These are phyloP conservation scores for Dryas integrifolia DNA, from an alignment of 331 rosid species.

Conservation along the genomic window DNA sequence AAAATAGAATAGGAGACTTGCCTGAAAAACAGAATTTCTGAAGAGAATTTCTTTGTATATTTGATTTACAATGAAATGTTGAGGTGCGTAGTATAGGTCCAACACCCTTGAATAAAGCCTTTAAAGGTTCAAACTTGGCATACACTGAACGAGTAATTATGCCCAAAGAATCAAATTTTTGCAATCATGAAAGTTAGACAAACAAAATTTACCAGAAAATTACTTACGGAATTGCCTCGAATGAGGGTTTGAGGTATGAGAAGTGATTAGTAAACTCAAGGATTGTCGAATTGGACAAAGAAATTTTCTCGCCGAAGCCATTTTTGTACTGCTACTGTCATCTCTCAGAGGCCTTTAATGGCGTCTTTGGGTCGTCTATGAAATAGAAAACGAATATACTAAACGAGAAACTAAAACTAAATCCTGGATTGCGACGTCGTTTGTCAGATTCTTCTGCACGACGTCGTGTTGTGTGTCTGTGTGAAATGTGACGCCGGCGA, in stretches of 20 bases:
- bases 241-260: slow-evolving; percentile 21
- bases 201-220: background rate
- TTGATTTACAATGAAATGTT: slow-evolving; percentile 18
- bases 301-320: slow-evolving; percentile 24
- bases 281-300: slow-evolving; percentile 32
- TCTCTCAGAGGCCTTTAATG: background rate
- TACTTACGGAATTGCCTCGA: slow-evolving; percentile 30
- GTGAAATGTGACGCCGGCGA: too few species aligned
- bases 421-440: too few species aligned
- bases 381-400: too few species aligned
- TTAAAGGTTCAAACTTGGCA: slow-evolving; percentile 30
- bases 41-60: slow-evolving; percentile 21
- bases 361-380: too few species aligned
- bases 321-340: slow-evolving; percentile 11
- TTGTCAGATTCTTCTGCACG: too few species aligned
- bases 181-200: background rate
- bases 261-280: slow-evolving; percentile 16
- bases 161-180: background rate
- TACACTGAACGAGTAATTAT: slow-evolving; percentile 29
- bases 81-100: slow-evolving; percentile 30
- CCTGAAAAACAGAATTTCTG: slow-evolving; percentile 41
- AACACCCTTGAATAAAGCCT: slow-evolving; percentile 22
- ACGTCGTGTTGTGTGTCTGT: too few species aligned
- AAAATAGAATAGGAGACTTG: slow-evolving; percentile 7
- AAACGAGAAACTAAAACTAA: too few species aligned